A percentile compares a stretch with the other conserved stretches of the same genome.
These are phyloP conservation scores for Eutrema japonicum DNA, from an alignment of 345 rosid genomes.

Conservation along the genomic window DNA sequence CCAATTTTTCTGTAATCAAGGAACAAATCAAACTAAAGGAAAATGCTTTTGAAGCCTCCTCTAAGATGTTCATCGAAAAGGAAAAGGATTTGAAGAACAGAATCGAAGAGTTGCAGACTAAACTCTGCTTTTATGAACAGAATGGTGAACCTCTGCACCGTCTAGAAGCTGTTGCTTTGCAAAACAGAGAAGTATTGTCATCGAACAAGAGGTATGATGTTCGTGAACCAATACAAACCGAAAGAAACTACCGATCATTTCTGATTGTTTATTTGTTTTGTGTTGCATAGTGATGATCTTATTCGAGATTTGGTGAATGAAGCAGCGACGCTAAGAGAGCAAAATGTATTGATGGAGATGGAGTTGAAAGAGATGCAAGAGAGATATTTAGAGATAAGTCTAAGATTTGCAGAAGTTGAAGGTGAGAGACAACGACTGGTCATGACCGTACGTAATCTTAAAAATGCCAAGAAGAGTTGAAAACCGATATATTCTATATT, in stretches of 20 bases:
- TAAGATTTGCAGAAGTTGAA: slow-evolving; percentile 93
- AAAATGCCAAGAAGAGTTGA: slow-evolving; percentile 64
- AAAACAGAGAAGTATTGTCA: slow-evolving; percentile 34
- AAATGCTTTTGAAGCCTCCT: slow-evolving; percentile 59
- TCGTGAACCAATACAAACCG: slow-evolving; percentile 14
- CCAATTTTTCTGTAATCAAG: slow-evolving; percentile 46
- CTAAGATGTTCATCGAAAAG: slow-evolving; percentile 58
- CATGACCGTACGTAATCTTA: slow-evolving; percentile 75
- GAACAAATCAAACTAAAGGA: slow-evolving; percentile 68
- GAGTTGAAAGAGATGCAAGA: slow-evolving; percentile 95
- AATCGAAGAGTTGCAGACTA: slow-evolving; percentile 63
- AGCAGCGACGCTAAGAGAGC: slow-evolving; percentile 51
- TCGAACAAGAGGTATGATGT: slow-evolving; percentile 48
- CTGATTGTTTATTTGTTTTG: neutral
- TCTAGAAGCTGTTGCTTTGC: slow-evolving; percentile 21
- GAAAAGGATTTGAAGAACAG: slow-evolving; percentile 57
- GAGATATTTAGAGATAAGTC: slow-evolving; percentile 86
- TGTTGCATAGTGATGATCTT: slow-evolving; percentile 22
- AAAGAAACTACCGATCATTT: neutral
- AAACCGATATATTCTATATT: neutral
- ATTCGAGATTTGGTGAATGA: slow-evolving; percentile 33
- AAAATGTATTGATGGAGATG: slow-evolving; percentile 64
- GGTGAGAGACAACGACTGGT: slow-evolving; percentile 90
- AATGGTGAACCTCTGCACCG: neutral
- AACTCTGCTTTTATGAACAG: slow-evolving; percentile 38